Percentiles rank a stretch among this genome's conserved stretches.
Evolutionary conservation across 2,329 filamentous ascomycete genomes (phyloP).

Genomic region (Neofusicoccum kwambonambiense): DNA sequence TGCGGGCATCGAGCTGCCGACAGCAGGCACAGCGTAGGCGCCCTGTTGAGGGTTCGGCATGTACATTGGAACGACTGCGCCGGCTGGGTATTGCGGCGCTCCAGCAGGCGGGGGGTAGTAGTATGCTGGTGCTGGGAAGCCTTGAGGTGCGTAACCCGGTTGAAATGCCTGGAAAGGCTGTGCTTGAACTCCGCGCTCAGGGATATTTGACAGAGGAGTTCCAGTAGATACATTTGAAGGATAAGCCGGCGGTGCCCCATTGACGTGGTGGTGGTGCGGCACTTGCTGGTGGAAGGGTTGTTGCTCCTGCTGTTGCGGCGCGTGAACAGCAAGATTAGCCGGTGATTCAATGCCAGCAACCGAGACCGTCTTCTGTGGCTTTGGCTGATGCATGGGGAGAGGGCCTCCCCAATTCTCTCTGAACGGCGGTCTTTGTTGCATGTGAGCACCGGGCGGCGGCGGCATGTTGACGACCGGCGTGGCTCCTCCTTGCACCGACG

Average conservation of each 20-base stretch:
- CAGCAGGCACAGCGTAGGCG: constrained; percentile 41
- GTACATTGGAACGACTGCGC: constrained; percentile 55
- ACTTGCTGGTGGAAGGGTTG: constrained; percentile 94
- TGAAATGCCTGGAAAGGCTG: constrained; percentile 75
- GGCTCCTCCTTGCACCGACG: constrained; percentile 29
- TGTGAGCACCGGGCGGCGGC: constrained; percentile 52
- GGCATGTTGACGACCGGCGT: constrained; percentile 53
- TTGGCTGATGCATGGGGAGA: constrained; percentile 86
- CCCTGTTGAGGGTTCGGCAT: constrained; percentile 55
- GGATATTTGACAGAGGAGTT: constrained; percentile 87
- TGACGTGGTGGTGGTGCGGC: constrained; percentile 72
- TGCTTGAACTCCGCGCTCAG: constrained; percentile 87
- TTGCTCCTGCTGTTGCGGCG: constrained; percentile 66
- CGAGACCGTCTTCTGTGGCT: constrained; percentile 90
- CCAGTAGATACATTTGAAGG: constrained; percentile 69
- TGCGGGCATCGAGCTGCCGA: constrained; percentile 21
- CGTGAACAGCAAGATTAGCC: constrained; percentile 58
- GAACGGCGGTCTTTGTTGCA: constrained; percentile 56
- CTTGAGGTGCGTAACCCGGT: constrained; percentile 50
- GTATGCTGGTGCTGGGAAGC: constrained; percentile 47
- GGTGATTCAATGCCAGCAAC: constrained; percentile 91
- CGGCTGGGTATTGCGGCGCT: constrained; percentile 42
- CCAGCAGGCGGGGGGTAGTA: constrained; percentile 62
- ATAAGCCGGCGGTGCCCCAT: constrained; percentile 62
- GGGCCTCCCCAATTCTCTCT: constrained; percentile 60